phyloP scores from a whole-genome alignment of 2,329 filamentous ascomycete genomes.

The Aciculosporium take region DNA sequence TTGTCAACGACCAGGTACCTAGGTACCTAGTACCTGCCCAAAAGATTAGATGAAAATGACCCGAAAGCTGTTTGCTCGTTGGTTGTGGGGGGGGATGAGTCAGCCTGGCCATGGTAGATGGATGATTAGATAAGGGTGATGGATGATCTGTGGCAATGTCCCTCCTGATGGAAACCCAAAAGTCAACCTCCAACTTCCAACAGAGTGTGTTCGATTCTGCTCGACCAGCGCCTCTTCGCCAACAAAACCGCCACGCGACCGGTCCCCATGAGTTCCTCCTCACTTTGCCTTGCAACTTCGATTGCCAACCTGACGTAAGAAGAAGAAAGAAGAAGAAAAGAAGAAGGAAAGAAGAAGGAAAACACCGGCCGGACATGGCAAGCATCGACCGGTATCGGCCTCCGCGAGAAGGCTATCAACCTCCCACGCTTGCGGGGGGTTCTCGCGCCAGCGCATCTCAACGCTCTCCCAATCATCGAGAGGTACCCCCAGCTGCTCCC shows the following conservation, averaged over 20 bases:
- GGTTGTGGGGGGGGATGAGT: neutral
- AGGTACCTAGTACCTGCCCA: no score
- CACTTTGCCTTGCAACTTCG: conserved; percentile 7
- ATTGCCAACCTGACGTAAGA: conserved; percentile 14
- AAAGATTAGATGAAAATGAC: no score
- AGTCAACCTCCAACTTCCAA: neutral
- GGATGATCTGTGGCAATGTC: neutral
- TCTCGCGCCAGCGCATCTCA: conserved; percentile 29
- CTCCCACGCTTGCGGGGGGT: conserved; percentile 29
- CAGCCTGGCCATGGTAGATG: no score
- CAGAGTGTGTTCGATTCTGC: neutral
- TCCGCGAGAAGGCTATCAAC: conserved; percentile 42
- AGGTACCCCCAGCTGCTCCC: conserved; percentile 46
- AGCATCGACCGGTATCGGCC: conserved; percentile 46
- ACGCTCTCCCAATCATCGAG: conserved; percentile 37
- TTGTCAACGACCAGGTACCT: no score
- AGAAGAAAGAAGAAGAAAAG: no score
- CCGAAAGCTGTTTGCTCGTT: no score
- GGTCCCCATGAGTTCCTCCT: conserved; percentile 14
- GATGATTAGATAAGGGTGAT: no score
- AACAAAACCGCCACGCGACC: neutral
- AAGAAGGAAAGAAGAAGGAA: no score
- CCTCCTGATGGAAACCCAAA: no score
- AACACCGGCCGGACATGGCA: conserved; percentile 34
- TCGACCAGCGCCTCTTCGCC: neutral